A percentile compares a stretch with the other conserved stretches of the same genome.
Conservation (phyloP, 805 yeast species). For the Ogataea ramenticola region DNA sequence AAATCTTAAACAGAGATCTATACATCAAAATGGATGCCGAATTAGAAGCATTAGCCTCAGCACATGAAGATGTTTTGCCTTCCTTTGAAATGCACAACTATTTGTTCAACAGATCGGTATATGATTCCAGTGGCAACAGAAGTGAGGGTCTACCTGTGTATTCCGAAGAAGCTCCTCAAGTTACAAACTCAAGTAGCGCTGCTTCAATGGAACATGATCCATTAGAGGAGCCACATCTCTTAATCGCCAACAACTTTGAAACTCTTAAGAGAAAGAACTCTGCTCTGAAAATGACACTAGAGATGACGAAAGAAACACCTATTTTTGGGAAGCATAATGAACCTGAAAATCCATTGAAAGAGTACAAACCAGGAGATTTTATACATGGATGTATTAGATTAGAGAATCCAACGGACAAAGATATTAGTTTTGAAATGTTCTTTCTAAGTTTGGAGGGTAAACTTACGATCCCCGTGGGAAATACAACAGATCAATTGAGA, state of each 20-base stretch:
- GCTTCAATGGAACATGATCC: constrained; percentile 5
- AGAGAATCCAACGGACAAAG: constrained; percentile 30
- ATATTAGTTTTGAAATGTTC: constrained; percentile 56
- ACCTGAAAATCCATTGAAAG: constrained; percentile 33
- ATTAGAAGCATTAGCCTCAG: neutral
- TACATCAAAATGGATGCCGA: neutral
- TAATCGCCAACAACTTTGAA: constrained; percentile 22
- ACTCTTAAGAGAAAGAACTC: constrained; percentile 14
- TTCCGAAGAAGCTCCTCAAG: neutral
- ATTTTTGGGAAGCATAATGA: constrained; percentile 9
- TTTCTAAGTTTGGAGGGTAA: constrained; percentile 50
- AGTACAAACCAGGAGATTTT: constrained; percentile 62
- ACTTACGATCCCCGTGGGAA: constrained; percentile 16
- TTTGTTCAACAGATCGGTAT: constrained; percentile 17
- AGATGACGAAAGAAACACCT: constrained; percentile 38
- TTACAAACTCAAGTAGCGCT: neutral
- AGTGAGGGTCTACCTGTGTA: neutral
- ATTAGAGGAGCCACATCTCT: constrained; percentile 11
- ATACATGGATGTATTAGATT: constrained; percentile 49
- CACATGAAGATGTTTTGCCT: constrained; percentile 45
- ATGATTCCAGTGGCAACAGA: neutral
- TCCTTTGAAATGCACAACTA: constrained; percentile 63
- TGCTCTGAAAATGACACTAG: constrained; percentile 18
- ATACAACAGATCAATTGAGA: neutral
- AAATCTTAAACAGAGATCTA: no score